Percentiles rank a stretch among this genome's conserved stretches.
These are phyloP conservation scores for Triadica sebifera DNA, from an alignment of 345 rosid genomes.

Conservation along the genomic window DNA sequence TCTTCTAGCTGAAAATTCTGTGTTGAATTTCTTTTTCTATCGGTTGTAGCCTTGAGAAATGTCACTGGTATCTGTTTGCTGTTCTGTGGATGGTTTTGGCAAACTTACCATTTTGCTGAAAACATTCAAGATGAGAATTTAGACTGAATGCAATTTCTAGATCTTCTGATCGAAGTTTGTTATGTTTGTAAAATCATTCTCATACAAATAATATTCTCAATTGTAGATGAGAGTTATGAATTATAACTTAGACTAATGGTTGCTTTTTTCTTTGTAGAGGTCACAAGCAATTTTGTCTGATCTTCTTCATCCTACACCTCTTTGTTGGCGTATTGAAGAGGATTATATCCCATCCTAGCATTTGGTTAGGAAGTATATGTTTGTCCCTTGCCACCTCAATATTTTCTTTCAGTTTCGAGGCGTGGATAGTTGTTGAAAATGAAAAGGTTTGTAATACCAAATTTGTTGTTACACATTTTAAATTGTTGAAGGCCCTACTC, in stretches of 20 bases:
- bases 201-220: not conserved
- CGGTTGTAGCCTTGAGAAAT: conserved; percentile 5
- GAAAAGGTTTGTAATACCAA: conserved; percentile 59
- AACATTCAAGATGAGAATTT: not conserved
- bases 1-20: not conserved
- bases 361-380: conserved; percentile 57
- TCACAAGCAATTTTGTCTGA: conserved; percentile 64
- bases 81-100: not conserved
- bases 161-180: not conserved
- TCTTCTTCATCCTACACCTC: conserved; percentile 69
- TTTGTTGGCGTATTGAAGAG: conserved; percentile 74
- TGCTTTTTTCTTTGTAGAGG: conserved; percentile 43
- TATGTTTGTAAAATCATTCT: not conserved
- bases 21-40: not conserved
- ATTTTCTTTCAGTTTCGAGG: conserved; percentile 76
- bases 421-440: conserved; percentile 78
- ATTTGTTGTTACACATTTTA: not conserved
- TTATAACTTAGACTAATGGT: not conserved
- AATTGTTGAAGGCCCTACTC: not conserved
- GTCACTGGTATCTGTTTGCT: not conserved
- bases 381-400: conserved; percentile 67
- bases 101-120: not conserved
- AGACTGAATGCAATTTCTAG: not conserved
- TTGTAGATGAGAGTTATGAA: not conserved
- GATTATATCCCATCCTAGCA: conserved; percentile 47